A percentile compares a stretch with the other conserved stretches of the same genome.
These are phyloP conservation scores for Arbutus unedo DNA, from an alignment of 148 eudicot genomes.

Conservation along the genomic window DNA sequence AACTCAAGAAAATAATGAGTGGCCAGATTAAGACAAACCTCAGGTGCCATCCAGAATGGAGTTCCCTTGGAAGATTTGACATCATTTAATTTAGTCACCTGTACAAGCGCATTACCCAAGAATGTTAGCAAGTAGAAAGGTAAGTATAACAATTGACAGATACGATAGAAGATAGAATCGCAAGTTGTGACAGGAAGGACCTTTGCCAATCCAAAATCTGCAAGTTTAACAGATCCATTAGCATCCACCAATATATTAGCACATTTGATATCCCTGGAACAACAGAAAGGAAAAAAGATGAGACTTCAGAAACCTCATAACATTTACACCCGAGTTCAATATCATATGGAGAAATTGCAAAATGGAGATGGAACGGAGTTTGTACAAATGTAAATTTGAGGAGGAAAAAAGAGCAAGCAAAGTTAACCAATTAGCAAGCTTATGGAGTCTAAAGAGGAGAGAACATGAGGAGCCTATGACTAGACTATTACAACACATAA, in stretches of 20 bases:
- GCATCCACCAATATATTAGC: slow-evolving; percentile 81
- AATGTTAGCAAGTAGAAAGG: background rate
- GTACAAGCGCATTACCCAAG: slow-evolving; percentile 17
- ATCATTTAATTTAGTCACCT: slow-evolving; percentile 67
- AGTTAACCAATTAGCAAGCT: background rate
- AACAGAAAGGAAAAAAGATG: background rate
- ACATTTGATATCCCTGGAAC: slow-evolving; percentile 81
- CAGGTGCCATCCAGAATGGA: slow-evolving; percentile 82
- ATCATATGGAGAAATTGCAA: background rate
- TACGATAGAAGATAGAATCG: background rate
- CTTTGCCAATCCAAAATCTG: slow-evolving; percentile 97
- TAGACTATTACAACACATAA: background rate
- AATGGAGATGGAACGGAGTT: background rate
- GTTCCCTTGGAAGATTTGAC: slow-evolving; percentile 67
- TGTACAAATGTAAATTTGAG: background rate
- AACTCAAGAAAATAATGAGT: slow-evolving; percentile 12
- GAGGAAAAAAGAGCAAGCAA: background rate
- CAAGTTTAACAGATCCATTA: slow-evolving; percentile 73
- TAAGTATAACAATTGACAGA: background rate
- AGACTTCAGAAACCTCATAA: slow-evolving; percentile 1
- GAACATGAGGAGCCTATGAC: background rate
- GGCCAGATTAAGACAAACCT: slow-evolving; percentile 47
- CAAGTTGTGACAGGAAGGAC: slow-evolving; percentile 31
- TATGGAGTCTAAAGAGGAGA: background rate
- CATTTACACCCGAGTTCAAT: background rate